These are phyloP conservation scores for Dryadomyces sulphureus DNA, from an alignment of 2,329 filamentous ascomycete genomes.

Conservation along the genomic window DNA sequence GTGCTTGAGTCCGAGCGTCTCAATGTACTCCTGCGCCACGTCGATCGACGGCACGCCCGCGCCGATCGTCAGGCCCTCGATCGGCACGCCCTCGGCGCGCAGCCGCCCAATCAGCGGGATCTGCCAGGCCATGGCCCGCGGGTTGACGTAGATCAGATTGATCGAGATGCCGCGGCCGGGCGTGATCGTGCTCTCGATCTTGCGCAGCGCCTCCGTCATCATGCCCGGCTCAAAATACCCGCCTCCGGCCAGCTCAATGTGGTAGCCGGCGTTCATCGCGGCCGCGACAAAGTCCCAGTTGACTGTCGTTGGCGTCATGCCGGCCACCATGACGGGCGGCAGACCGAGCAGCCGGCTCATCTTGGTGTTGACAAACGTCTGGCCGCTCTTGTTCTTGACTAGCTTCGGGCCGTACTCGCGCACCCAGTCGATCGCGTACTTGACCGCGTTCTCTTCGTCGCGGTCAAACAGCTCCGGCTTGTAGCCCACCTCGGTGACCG, in stretches of 20 bases:
- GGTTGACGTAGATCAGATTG: constrained; percentile 86
- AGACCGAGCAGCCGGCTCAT: constrained; percentile 78
- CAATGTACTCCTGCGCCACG: constrained; percentile 84
- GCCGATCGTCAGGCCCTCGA: constrained; percentile 84
- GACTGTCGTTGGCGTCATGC: constrained; percentile 85
- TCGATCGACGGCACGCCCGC: constrained; percentile 89
- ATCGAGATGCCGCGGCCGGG: constrained; percentile 77
- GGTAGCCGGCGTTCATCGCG: constrained; percentile 90
- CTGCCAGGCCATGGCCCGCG: constrained; percentile 82
- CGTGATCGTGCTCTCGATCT: constrained; percentile 74
- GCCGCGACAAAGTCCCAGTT: constrained; percentile 85
- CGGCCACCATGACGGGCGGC: constrained; percentile 78
- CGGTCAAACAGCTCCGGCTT: constrained; percentile 96
- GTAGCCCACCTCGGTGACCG: constrained; percentile 83
- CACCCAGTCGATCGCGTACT: constrained; percentile 94
- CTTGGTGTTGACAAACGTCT: constrained; percentile 92
- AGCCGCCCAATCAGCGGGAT: constrained; percentile 71
- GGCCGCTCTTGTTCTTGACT: constrained; percentile 74
- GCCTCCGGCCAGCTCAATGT: constrained; percentile 79
- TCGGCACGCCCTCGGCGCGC: constrained; percentile 72
- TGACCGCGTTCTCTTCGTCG: constrained; percentile 86
- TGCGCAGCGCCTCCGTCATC: constrained; percentile 69
- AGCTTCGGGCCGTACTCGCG: constrained; percentile 91
- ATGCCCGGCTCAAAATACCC: constrained; percentile 73
- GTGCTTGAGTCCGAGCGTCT: constrained; percentile 83